Conservation (phyloP, 73 alveolate genomes). For the Breviolum minutum region DNA sequence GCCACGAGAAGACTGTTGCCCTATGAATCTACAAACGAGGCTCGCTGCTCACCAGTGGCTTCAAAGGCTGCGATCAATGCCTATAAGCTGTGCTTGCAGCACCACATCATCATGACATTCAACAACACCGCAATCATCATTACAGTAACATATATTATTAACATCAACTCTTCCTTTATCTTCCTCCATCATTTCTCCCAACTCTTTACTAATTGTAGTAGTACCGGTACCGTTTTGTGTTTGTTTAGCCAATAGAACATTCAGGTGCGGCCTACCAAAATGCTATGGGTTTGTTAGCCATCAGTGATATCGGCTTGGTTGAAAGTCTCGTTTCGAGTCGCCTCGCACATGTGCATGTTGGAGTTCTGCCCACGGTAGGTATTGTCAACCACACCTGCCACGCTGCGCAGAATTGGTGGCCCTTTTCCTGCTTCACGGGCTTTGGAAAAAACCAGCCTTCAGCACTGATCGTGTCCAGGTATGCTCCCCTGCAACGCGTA, state of each 20-base stretch:
- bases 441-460: constrained; percentile 4
- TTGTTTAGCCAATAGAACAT: no score
- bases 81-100: neutral
- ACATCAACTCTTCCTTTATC: neutral
- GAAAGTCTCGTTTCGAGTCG: neutral
- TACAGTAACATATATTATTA: neutral
- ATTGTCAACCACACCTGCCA: constrained; percentile 70
- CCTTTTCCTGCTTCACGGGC: neutral
- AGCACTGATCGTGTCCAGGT: constrained; percentile 91
- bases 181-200: no score
- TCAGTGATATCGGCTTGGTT: neutral
- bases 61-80: constrained; percentile 85
- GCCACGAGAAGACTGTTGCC: neutral
- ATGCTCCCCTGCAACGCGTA: constrained; percentile 46
- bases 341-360: constrained; percentile 95
- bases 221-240: neutral
- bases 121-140: neutral
- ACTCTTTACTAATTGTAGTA: neutral
- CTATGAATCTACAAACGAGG: neutral
- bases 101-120: neutral
- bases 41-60: constrained; percentile 58
- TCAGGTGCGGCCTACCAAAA: neutral
- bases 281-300: neutral
- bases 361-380: constrained; percentile 94
- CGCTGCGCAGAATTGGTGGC: neutral